These are phyloP conservation scores for Citrus glauca DNA, from an alignment of 345 rosid genomes.

Conservation along the genomic window DNA sequence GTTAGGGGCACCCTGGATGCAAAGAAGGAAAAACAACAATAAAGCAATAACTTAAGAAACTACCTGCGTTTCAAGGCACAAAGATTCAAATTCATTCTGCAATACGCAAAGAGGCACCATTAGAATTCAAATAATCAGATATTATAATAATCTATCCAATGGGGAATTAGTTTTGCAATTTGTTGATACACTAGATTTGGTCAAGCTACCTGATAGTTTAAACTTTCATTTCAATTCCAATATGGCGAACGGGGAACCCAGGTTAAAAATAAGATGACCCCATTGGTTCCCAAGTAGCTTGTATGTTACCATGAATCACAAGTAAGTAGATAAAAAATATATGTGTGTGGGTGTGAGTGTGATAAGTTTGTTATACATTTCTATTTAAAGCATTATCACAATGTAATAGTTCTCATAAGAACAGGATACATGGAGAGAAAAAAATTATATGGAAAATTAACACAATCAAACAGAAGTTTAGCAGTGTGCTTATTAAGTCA, in stretches of 20 bases:
- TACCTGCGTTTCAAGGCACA: slow-evolving; percentile 62
- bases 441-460: not conserved
- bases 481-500: not conserved
- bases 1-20: not conserved
- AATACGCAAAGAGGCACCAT: slow-evolving; percentile 20
- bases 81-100: slow-evolving; percentile 63
- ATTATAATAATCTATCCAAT: not conserved
- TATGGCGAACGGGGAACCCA: not conserved
- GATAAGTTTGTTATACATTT: not conserved
- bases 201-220: not conserved
- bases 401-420: not conserved
- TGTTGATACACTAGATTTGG: not conserved
- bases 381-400: not conserved
- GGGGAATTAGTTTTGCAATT: not conserved
- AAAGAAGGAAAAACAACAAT: not conserved
- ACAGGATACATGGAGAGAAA: not conserved
- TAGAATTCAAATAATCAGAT: not conserved
- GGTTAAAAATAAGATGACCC: not conserved
- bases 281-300: not conserved
- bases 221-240: not conserved
- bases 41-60: not conserved
- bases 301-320: too few relatives aligned
- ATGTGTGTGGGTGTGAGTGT: not conserved
- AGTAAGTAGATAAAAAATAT: not conserved
- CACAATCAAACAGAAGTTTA: not conserved